Evolutionary conservation across 1,284 basidiomycete genomes (phyloP), one percentile per base, ranked within the genome.

Genomic region (Melanopsichium pennsylvanicum): DNA sequence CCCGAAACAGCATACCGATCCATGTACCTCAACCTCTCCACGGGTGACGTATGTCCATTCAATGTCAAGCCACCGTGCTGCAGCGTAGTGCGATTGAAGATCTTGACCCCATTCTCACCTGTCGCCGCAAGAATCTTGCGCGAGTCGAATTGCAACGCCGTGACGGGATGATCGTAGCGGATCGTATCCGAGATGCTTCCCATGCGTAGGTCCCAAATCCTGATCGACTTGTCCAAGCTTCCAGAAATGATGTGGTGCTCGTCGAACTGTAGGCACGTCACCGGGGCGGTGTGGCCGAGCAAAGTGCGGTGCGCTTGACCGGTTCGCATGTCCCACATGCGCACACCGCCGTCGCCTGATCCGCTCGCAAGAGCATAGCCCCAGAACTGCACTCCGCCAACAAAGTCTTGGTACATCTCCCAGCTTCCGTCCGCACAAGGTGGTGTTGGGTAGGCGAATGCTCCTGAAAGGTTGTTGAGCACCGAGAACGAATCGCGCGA

Each of bases 301-400:
- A 99, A 84, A 9, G 94, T 97, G 35, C 96, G 86, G 82, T 97
- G 94, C 12, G 93, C 90, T 82, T 98, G 95, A 5, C 96, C 96
- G 34, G 95, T 99, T 34, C 96, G 89, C 94, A 98, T 58, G 80
- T 99, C 96, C 96, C 96, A 98, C 92, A 99, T 96, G 59, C 96
- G 85, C 25, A 98, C 93, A 0, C 90, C 94, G 32, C 95, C 94
- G 82, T 99, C 96, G 1, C 92, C 94, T 74, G 91, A 94, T 2
- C 94, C 96, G 73, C 92, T 96, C 3, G 96, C 93, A 23, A 99
- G 86, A 0, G 93, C 96, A 80, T 97, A 97, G 3, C 93, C 94
- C 95, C 95, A 98, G 82, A 97, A 97, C 81, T 98, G 96, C 37
- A 97, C 89, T 0, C 90, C 92, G 3, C 96, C 96, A 1, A 98